A percentile compares a stretch with the other conserved stretches of the same genome.
Conservation (phyloP, 75 land plant genomes). For the Ceratopteris richardii region DNA sequence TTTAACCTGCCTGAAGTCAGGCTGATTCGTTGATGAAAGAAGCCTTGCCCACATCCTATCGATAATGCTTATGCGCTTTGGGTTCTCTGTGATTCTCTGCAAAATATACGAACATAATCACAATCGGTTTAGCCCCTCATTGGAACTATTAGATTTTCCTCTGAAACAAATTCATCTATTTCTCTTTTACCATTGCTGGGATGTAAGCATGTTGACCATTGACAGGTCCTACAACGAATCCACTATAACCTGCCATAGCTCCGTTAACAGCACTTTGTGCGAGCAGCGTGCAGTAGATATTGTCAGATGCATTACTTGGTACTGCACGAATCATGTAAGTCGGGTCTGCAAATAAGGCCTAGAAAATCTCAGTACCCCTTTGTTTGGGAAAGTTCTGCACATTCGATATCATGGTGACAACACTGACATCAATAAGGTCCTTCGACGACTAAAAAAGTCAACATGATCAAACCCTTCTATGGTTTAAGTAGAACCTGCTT, state of each 20-base stretch:
- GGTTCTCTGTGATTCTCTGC: slow-evolving; percentile 45
- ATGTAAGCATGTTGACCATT: slow-evolving; percentile 83
- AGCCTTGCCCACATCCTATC: slow-evolving; percentile 64
- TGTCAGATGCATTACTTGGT: slow-evolving; percentile 91
- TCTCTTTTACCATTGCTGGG: slow-evolving; percentile 57
- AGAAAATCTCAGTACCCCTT: not conserved
- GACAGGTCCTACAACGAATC: slow-evolving; percentile 81
- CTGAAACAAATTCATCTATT: not conserved
- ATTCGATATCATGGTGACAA: too few relatives aligned
- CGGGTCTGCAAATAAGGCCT: slow-evolving; percentile 50
- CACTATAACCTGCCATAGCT: slow-evolving; percentile 91
- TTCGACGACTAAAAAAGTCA: too few relatives aligned
- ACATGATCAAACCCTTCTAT: not conserved
- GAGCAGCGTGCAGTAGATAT: slow-evolving; percentile 85
- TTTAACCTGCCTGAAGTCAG: slow-evolving; percentile 22
- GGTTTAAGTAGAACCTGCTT: not conserved
- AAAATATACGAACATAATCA: not conserved
- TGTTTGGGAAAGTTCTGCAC: too few relatives aligned
- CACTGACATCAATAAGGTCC: too few relatives aligned
- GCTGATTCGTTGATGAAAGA: slow-evolving; percentile 63
- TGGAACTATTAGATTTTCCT: not conserved
- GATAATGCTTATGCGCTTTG: slow-evolving; percentile 31
- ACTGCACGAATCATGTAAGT: slow-evolving; percentile 96
- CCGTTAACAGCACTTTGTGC: slow-evolving; percentile 93
- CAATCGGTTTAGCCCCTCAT: not conserved